Evolutionary conservation across 441 rosid species (phyloP).

Genomic region (Jatropha multifida): DNA sequence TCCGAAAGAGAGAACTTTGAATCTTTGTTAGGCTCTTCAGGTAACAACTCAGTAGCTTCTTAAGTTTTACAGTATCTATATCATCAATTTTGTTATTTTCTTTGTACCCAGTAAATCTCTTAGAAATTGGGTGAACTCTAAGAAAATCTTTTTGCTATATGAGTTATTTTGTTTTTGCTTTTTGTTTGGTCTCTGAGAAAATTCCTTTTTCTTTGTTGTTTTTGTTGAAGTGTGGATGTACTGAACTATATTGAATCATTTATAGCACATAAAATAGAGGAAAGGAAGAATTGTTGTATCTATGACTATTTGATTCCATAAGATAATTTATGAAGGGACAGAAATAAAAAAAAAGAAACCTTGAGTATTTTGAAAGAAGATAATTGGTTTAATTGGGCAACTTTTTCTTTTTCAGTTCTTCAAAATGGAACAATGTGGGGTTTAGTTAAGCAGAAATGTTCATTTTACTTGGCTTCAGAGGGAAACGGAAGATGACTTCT

Average conservation of each 20-base stretch:
- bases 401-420: not conserved
- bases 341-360: not conserved
- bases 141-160: too few species aligned
- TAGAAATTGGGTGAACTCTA: too few species aligned
- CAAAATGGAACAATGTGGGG: not conserved
- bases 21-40: not conserved
- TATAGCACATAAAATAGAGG: not conserved
- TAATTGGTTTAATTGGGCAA: not conserved
- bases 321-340: not conserved
- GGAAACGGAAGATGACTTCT: not conserved
- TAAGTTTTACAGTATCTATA: not conserved
- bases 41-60: not conserved
- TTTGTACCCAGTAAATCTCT: not conserved
- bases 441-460: not conserved
- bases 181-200: constrained; percentile 4
- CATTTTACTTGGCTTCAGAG: not conserved
- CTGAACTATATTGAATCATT: not conserved
- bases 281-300: not conserved
- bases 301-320: not conserved
- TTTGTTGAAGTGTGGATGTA: not conserved
- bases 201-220: not conserved
- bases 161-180: not conserved
- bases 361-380: not conserved
- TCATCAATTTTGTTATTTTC: not conserved
- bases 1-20: not conserved